Base-by-base conservation (phyloP, 2,329 filamentous ascomycete species). In the Colletotrichum shisoi region DNA sequence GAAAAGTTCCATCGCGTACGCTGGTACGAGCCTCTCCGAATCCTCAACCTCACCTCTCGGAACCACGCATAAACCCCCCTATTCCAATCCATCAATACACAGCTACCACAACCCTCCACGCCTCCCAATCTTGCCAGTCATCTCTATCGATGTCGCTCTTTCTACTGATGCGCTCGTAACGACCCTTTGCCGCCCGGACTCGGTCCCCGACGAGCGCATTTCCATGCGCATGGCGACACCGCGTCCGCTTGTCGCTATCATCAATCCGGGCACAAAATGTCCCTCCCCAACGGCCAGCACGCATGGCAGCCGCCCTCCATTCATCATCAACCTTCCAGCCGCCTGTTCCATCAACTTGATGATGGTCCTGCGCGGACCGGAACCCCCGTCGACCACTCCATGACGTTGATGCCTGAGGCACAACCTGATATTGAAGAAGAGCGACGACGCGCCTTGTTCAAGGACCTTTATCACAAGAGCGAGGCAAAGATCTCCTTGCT, bases 401-500 rank as follows among this genome's bases (percentile, higher is more conserved):
- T 78, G 70, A 75, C 77, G 62, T 81, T 83, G 83, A 79, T 87
- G 84, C 85, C 85, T 84, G 85, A 88, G 84, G 83, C 85, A 84
- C 79, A 83, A 71, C 72, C 78, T 69, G 85, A 89, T 79, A 80
- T 83, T 74, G 83, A 90, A 74, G 90, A 93, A 57, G 91, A 94
- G 76, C 85, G 87, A 72, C 85, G 88, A 76, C 89, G 91, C 79
- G 84, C 87, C 74, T 83, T 89, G 75, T 95, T 97, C 79, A 87
- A 88, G 76, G 88, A 92, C 65, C 82, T 94, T 62, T 97, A 91
- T 83, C 87, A 87, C 75, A 87, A 87, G 78, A 90, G 87, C 73
- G 93, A 97, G 79, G 85, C 87, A 72, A 90, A 88, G 79, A 89
- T 97, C 74, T 86, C 88, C 70, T 82, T 87, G 48, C 82, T 97